Evolutionary conservation across 2,329 filamentous ascomycete species (phyloP).

Genomic region (Onygenales sp.): DNA sequence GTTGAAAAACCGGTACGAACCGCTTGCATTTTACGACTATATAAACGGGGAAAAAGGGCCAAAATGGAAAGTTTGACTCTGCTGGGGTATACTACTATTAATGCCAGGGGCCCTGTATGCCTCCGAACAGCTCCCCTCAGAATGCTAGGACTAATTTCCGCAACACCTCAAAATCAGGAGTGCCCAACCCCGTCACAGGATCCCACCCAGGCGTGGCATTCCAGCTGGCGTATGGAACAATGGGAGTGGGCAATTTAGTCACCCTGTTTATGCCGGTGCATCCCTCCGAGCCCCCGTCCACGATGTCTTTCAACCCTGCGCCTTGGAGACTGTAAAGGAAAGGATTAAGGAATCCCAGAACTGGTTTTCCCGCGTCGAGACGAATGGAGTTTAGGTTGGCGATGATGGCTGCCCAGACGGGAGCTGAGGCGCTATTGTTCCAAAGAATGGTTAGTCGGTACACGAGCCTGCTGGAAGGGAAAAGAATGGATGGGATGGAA

Average conservation of each 20-base stretch:
- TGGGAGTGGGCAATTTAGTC: slow-evolving; percentile 26
- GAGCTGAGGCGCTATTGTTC: slow-evolving; percentile 43
- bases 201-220: slow-evolving; percentile 44
- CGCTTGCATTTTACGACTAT: too few relatives aligned
- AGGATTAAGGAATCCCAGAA: slow-evolving; percentile 53
- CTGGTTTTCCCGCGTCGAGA: slow-evolving; percentile 42
- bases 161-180: slow-evolving; percentile 17
- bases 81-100: too few relatives aligned
- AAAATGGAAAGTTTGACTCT: too few relatives aligned
- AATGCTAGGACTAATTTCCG: background rate
- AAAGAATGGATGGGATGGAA: background rate
- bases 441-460: slow-evolving; percentile 8
- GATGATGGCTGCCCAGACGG: slow-evolving; percentile 55
- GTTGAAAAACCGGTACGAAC: too few relatives aligned
- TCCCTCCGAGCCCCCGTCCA: slow-evolving; percentile 36
- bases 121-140: background rate
- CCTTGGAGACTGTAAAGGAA: slow-evolving; percentile 45
- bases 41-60: too few relatives aligned
- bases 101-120: too few relatives aligned
- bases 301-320: slow-evolving; percentile 41
- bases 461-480: too few relatives aligned
- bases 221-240: slow-evolving; percentile 39
- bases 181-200: slow-evolving; percentile 38
- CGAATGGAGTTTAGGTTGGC: slow-evolving; percentile 56
- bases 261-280: slow-evolving; percentile 33